Base-by-base conservation (phyloP, 1,139 yeast genomes). In the Sugiyamaella novakii region DNA sequence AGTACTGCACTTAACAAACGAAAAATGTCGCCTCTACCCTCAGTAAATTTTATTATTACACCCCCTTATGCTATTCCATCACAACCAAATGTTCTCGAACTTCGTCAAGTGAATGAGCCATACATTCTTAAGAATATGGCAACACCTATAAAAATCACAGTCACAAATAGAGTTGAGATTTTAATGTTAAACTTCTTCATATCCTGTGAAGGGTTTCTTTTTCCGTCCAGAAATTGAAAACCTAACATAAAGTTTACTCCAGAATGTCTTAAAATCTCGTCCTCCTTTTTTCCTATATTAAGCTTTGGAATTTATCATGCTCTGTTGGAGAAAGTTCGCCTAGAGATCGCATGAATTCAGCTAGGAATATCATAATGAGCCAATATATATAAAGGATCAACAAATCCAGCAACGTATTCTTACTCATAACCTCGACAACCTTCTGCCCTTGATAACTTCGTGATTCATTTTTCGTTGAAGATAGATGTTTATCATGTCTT, bases 111-210 rank as follows among this genome's bases (percentile, higher is more conserved):
- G n/a, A n/a, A n/a, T n/a, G n/a, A n/a, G n/a, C n/a, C n/a, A n/a
- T n/a, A n/a, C n/a, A n/a, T n/a, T n/a, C n/a, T n/a, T n/a, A n/a
- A n/a, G n/a, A n/a, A n/a, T n/a, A n/a, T n/a, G n/a, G n/a, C n/a
- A n/a, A n/a, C n/a, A n/a, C n/a, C n/a, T n/a, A n/a, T n/a, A n/a
- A n/a, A n/a, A n/a, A n/a, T n/a, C n/a, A n/a, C n/a, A n/a, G n/a
- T n/a, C n/a, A n/a, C n/a, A n/a, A n/a, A n/a, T 39, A 39, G 29
- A 39, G 43, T 39, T 39, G 43, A 39, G n/a, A 3, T 5, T 29
- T 39, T 39, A 39, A 39, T 34, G 18, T 39, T 39, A 39, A 39
- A 31, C 43, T 39, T 39, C 36, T 7, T 11, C 43, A 29, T 28
- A 29, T 6, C 35, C 22, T 29, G 19, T 12, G 19, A 27, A 39